phyloP scores from a whole-genome alignment of 1,284 basidiomycete genomes.

The Prillingera fragicola region DNA sequence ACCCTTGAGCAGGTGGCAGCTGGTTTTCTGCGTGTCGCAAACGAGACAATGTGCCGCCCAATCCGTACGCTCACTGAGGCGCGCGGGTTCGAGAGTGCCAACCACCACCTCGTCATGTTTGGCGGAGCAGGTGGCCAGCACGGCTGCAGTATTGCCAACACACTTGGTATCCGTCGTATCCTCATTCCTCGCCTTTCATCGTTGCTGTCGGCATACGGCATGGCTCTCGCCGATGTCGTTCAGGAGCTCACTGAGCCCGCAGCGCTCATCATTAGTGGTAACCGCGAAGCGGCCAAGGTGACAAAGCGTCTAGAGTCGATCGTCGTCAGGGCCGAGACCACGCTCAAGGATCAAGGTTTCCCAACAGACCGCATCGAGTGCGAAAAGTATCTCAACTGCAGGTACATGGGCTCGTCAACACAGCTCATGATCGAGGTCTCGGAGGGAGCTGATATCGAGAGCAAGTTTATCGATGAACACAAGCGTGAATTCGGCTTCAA shows the following conservation, averaged over 20 bases:
- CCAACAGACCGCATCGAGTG: constrained; percentile 62
- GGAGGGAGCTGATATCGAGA: constrained; percentile 27
- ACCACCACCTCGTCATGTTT: constrained; percentile 37
- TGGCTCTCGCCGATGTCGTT: constrained; percentile 40
- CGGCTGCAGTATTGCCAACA: constrained; percentile 32
- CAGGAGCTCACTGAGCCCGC: constrained; percentile 35
- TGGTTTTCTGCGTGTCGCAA: constrained; percentile 36
- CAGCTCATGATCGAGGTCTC: constrained; percentile 40
- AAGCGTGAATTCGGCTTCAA: constrained; percentile 42
- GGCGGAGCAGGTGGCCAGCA: constrained; percentile 43
- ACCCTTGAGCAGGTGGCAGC: constrained; percentile 33
- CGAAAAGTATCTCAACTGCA: constrained; percentile 53
- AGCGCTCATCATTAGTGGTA: constrained; percentile 20
- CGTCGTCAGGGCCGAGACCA: constrained; percentile 54
- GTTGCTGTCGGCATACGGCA: constrained; percentile 40
- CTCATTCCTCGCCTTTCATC: constrained; percentile 38
- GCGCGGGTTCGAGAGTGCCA: constrained; percentile 30
- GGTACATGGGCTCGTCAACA: constrained; percentile 36
- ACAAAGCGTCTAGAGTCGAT: constrained; percentile 22
- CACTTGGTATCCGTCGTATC: constrained; percentile 35
- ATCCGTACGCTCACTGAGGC: constrained; percentile 39
- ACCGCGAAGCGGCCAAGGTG: constrained; percentile 19
- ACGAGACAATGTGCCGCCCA: constrained; percentile 42
- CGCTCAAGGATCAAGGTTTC: constrained; percentile 76
- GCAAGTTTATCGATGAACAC: constrained; percentile 32